Base-by-base conservation (phyloP, 2,329 filamentous ascomycete genomes). In the Colletotrichum liriopes region DNA sequence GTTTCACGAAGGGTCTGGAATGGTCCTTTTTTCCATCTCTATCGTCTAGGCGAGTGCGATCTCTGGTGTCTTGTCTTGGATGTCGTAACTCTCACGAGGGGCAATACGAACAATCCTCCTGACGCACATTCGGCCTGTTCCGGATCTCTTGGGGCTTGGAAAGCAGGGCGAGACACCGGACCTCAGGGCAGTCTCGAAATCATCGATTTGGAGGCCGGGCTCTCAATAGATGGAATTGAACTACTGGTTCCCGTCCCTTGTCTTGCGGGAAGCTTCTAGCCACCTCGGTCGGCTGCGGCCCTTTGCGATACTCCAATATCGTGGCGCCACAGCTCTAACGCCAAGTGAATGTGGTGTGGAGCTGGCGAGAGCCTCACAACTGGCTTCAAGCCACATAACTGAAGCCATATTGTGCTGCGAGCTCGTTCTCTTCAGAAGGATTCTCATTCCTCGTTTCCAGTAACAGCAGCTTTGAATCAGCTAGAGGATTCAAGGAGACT, bases 1-100 rank as follows among this genome's bases (percentile, higher is more conserved):
- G 45, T 55, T 72, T 65, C 54, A 65, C 23, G 59, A 70, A 60
- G 20, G 59, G 59, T 64, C 70, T 72, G 59, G 65, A 72, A 65
- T 29, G 65, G 70, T 35, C 54, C 23, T 26, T 52, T 49, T 35
- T 32, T 32, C 29, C 23, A 16, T 35, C 52, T 35, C 52, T n/a
- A 14, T 41, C 51, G 3, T n/a, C 49, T 14, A 16, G 26, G 52
- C 41, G 39, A 37, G n/a, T 26, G 14, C 12, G 12, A 16, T 56
- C 35, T 56, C 35, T 26, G 12, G 35, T 61, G 29, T 51, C 45
- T 51, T 23, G 43, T 37, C n/a, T 23, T 45, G 29, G 7, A 61
- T 23, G 18, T 37, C 20, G 29, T 12, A 26, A 23, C 20, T 1
- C 16, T 9, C 45, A 52, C 2, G 45, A 23, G 18, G 3, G 11